Evolutionary conservation across 2,329 filamentous ascomycete genomes (phyloP), one percentile per base, ranked within the genome.

Genomic region (Fusarium xyrophilum): DNA sequence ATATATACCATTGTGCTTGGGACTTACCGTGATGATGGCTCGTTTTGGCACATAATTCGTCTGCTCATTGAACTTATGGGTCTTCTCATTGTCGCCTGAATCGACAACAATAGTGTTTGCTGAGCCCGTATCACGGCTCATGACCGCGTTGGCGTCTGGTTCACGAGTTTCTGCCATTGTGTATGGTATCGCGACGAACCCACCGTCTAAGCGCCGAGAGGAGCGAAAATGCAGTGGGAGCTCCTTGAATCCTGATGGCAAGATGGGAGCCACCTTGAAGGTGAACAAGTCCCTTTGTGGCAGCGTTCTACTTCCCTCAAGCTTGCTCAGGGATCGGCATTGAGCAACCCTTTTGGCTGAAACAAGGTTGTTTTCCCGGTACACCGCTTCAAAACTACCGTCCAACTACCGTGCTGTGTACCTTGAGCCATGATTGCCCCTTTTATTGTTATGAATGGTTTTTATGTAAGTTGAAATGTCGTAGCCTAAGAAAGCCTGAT

Each of bases 41-140:
- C 78, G 77, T 51, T 71, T 80, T 7, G 84, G 82, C 5, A 86
- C 83, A 77, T 86, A 86, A 65, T 86, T 85, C 19, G 84, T 86
- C 72, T 86, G 84, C 66, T 86, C 84, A 42, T 84, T 86, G 75
- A 86, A 85, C 25, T 77, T 74, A 47, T 77, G 74, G 13, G 38
- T 36, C 32, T 73, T 74, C 7, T 51, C 56, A 19, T 63, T 65
- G 8, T 75, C 66, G 1, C 69, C 55, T 14, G 54, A 70, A 8
- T 64, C 65, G 11, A 46, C 59, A 12, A 36, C 58, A 21, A 56
- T 47, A 6, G 47, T 55, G 14, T 55, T 55, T 23, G 55, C 36
- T 6, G 63, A 60, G 38, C 57, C 60, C 27, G 46, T n/a, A 4
- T 42, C 51, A n/a, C 57, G 60, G 44, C 56, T 52, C 39, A 68